Base-by-base conservation (phyloP, 345 rosid species). In the Brassica carinata region DNA sequence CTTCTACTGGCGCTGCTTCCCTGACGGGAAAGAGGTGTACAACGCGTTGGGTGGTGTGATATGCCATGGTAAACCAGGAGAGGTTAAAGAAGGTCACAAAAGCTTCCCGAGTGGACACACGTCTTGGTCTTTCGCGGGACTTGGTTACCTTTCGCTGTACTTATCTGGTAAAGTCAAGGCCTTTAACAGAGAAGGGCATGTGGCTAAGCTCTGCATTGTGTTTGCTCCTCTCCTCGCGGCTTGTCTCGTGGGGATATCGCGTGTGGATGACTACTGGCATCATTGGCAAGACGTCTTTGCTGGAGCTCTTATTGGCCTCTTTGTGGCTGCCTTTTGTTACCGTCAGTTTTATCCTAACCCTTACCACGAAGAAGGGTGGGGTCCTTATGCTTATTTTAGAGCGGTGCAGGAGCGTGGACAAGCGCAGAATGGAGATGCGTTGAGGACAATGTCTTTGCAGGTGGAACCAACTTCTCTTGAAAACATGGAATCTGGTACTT, bases 1-100 rank as follows among this genome's bases (percentile, higher is more conserved):
- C 86, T 94, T 92, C 88, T 94, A 90, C 75, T 94, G 97, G 97
- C 97, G 98, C 29, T 92, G 98, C 84, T 94, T 94, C 83, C 98
- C 97, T 9, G 97, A 94, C 30, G 98, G 97, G 26, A 86, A 84
- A 59, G 97, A 87, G 75, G 83, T 82, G 0, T 90, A 75, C 34
- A 89, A 92, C 73, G 79, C 53, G 0, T 78, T 78, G 83, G 98
- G 97, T 69, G 86, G 86, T 23, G 98, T 89, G 40, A 27, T 92
- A 3, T 94, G 98, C 61, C 94, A 92, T 57, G 98, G 97, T 0
- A 77, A 84, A 34, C 29, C 17, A 0, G 84, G 81, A 31, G 92
- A 83, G 19, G 64, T 94, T 45, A 90, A 84, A 79, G 98, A 94
- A 85, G 98, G 98, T 19, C 90, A 90, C 59, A 89, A 87, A 83